Base-by-base conservation (phyloP, 352 stramenopile genomes). In the Pythium aquatile region DNA sequence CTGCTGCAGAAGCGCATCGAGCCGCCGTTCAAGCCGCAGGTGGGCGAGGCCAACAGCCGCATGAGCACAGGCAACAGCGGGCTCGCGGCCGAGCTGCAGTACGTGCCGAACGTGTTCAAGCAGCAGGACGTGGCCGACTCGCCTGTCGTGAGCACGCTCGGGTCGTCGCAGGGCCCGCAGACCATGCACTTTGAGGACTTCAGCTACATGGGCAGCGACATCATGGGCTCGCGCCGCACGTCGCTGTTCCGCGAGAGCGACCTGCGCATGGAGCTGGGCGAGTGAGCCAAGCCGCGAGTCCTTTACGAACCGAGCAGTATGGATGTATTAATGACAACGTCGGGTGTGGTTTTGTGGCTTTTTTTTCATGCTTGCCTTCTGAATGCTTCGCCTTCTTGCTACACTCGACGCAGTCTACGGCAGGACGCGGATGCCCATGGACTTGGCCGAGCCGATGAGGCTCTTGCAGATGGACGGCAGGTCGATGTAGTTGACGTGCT, bases 401-500 rank as follows among this genome's bases (percentile, higher is more conserved):
- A 24, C 20, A 24, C 20, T 24, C 20, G 20, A 24, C 20, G 20
- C 20, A 47, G 5, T 66, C 54, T 83, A 89, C 17, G 72, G 78
- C 60, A 91, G 78, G 32, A 98, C 89, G 37, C 85, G 76, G 58
- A 98, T 81, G 57, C 94, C 94, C 75, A 98, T 97, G 78, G 88
- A 98, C 65, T 85, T 91, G 58, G 88, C 88, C 55, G 93, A 97
- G 56, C 94, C 94, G 59, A 98, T 90, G 35, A 98, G 87, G 65
- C 81, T 97, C 77, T 94, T 93, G 72, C 88, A 98, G 66, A 98
- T 88, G 35, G 83, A 90, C 74, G 90, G 65, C 40, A 98, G 78
- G 11, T 96, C 87, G 56, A 98, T 93, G 78, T 97, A 94, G 75
- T 92, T 88, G 54, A 97, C 81, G 73, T 97, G 85, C 20, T 97